phyloP scores from a whole-genome alignment of 768 basidiomycete species.

The Leucocoprinus sp. region DNA sequence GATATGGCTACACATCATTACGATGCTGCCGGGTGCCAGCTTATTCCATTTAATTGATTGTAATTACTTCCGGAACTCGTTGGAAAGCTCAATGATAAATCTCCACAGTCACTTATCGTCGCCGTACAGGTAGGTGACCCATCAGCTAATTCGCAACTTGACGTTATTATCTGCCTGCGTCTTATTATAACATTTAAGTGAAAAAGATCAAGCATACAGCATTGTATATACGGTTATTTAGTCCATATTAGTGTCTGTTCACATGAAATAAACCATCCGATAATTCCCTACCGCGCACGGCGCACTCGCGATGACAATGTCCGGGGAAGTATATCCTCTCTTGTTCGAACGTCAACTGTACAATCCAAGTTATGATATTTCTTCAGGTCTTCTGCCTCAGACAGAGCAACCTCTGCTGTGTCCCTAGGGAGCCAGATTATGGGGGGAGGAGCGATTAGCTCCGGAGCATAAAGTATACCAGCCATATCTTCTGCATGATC shows the following conservation, averaged over 20 bases:
- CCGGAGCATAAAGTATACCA: slow-evolving; percentile 74
- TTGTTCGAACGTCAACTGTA: slow-evolving; percentile 59
- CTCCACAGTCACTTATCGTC: too few species aligned
- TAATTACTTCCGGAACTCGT: too few species aligned
- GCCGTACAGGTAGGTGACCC: too few species aligned
- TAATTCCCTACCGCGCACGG: slow-evolving; percentile 14
- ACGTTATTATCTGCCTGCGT: too few species aligned
- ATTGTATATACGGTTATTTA: background rate
- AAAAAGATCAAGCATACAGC: slow-evolving; percentile 3
- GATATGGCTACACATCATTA: too few species aligned
- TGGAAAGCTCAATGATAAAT: too few species aligned
- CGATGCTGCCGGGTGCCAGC: too few species aligned
- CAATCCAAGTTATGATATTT: slow-evolving; percentile 65
- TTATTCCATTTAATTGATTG: too few species aligned
- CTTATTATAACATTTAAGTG: too few species aligned
- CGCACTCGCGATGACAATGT: slow-evolving; percentile 25
- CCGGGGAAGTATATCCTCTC: slow-evolving; percentile 38
- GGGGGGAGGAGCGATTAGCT: slow-evolving; percentile 68
- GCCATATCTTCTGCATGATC: slow-evolving; percentile 75
- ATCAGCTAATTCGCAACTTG: too few species aligned
- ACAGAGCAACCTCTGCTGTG: slow-evolving; percentile 59
- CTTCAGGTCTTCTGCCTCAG: slow-evolving; percentile 70
- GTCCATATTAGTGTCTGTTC: background rate
- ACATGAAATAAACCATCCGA: slow-evolving; percentile 11
- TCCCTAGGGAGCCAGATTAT: slow-evolving; percentile 86